Percentiles rank a stretch among this genome's conserved stretches.
Conservation (phyloP, 345 rosid species). For the Salix udensis region DNA sequence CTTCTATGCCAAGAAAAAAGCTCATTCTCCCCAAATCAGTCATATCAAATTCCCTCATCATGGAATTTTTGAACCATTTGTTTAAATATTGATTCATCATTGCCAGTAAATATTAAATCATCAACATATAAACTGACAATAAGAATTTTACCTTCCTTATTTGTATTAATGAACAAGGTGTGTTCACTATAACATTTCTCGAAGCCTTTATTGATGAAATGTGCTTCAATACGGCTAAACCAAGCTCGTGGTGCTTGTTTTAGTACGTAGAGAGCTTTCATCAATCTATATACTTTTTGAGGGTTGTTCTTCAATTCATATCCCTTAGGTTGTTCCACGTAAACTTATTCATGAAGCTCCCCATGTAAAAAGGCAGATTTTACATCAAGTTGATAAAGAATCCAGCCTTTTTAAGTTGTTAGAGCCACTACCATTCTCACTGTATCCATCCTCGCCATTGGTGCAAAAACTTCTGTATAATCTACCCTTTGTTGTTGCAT, state of each 20-base stretch:
- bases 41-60: not conserved
- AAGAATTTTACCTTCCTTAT: too few relatives aligned
- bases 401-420: too few relatives aligned
- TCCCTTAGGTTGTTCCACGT: too few relatives aligned
- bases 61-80: not conserved
- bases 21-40: too few relatives aligned
- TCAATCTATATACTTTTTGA: not conserved
- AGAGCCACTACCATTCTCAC: too few relatives aligned
- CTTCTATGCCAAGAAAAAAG: too few relatives aligned
- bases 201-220: too few relatives aligned
- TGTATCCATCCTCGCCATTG: not conserved
- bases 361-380: too few relatives aligned
- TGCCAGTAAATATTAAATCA: not conserved
- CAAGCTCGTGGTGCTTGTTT: not conserved
- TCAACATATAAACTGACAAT: too few relatives aligned
- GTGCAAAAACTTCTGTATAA: not conserved
- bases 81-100: not conserved
- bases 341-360: too few relatives aligned
- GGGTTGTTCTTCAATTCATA: too few relatives aligned
- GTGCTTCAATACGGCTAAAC: not conserved
- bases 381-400: too few relatives aligned
- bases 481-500: not conserved
- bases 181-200: not conserved
- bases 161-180: not conserved
- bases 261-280: not conserved